Evolutionary conservation across 2,329 filamentous ascomycete genomes (phyloP).

Genomic region (Huntiella abstrusa): DNA sequence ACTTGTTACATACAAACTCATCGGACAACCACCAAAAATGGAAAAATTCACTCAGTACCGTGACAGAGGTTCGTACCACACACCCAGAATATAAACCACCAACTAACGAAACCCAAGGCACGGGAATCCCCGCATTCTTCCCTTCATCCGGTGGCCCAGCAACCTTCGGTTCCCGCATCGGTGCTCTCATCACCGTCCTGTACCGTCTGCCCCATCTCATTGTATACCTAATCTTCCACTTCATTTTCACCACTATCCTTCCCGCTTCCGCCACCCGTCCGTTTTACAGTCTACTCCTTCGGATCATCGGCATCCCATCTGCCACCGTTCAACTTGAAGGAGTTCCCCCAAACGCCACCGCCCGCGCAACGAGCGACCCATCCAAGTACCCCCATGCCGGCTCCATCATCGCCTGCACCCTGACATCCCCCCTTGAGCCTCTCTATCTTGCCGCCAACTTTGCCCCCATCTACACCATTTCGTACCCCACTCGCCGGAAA

Average conservation of each 20-base stretch:
- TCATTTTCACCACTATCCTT: constrained; percentile 59
- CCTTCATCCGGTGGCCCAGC: constrained; percentile 48
- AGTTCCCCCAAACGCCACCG: constrained; percentile 75
- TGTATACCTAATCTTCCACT: constrained; percentile 49
- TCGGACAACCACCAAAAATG: constrained; percentile 31
- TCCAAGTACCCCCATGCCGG: constrained; percentile 60
- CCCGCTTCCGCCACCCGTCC: constrained; percentile 52
- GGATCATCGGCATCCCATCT: constrained; percentile 91
- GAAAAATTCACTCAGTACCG: constrained; percentile 91
- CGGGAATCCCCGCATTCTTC: constrained; percentile 90
- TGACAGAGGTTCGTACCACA: constrained; percentile 48
- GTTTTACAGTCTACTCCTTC: constrained; percentile 71
- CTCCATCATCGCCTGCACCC: constrained; percentile 73
- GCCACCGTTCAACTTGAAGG: constrained; percentile 96
- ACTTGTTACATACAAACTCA: too few relatives aligned
- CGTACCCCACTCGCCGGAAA: constrained; percentile 54
- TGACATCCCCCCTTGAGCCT: constrained; percentile 82
- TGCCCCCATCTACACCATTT: constrained; percentile 81
- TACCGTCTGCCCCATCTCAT: constrained; percentile 65
- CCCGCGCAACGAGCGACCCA: constrained; percentile 40
- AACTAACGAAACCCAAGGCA: constrained; percentile 38
- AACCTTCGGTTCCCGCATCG: constrained; percentile 40
- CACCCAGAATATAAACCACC: not conserved
- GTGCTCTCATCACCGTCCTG: constrained; percentile 56
- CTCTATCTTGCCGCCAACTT: constrained; percentile 92